phyloP scores from a whole-genome alignment of 1,284 basidiomycete species.

The Trichosporon faecale region DNA sequence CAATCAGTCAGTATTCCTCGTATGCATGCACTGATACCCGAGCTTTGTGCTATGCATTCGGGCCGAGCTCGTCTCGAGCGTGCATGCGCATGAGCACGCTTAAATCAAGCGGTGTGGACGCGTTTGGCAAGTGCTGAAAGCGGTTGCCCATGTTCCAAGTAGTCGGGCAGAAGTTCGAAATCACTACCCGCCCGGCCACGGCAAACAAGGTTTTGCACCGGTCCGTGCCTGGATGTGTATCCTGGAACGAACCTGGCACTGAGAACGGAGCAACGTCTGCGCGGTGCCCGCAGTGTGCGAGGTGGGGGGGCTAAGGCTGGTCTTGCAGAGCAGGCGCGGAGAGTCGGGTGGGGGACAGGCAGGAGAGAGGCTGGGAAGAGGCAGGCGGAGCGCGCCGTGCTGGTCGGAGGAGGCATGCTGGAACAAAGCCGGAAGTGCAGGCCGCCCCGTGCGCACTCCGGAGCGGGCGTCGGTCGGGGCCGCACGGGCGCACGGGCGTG shows the following conservation, averaged over 20 bases:
- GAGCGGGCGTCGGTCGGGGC: not conserved
- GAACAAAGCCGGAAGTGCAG: not conserved
- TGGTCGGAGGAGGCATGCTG: too few species aligned
- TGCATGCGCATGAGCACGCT: not conserved
- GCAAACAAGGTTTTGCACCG: not conserved
- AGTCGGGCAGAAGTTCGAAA: not conserved
- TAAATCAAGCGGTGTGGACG: not conserved
- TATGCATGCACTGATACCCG: slow-evolving; percentile 1
- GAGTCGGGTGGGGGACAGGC: not conserved
- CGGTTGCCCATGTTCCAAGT: too few species aligned
- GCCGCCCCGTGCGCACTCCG: not conserved
- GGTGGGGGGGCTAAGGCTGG: not conserved
- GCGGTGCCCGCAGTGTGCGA: not conserved
- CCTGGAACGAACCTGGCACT: not conserved
- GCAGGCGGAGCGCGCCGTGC: too few species aligned
- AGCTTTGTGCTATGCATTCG: not conserved
- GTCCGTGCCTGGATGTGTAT: not conserved
- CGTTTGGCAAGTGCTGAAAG: not conserved
- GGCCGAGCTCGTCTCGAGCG: not conserved
- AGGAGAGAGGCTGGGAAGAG: too few species aligned
- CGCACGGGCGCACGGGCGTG: not conserved
- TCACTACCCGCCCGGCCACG: not conserved
- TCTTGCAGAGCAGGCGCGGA: not conserved
- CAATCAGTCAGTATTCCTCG: not conserved
- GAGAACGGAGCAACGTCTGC: not conserved